These are phyloP conservation scores for Apophysomyces variabilis DNA, from an alignment of 371 early-diverging fungal species.

Conservation along the genomic window DNA sequence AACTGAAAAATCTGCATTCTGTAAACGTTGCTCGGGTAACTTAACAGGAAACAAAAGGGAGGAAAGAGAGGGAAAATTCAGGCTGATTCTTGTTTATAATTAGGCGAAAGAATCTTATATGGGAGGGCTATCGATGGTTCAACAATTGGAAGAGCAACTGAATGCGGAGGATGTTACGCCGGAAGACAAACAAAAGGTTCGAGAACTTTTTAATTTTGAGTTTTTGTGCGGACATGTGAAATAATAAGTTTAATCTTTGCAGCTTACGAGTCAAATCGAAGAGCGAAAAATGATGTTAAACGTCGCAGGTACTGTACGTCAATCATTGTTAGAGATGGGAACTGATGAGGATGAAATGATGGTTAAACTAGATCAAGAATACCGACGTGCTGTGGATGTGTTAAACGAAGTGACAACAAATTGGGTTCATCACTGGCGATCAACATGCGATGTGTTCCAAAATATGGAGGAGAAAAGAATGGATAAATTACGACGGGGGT, in stretches of 20 bases:
- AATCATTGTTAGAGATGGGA: not conserved
- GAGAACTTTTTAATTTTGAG: not conserved
- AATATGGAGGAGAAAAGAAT: conserved; percentile 50
- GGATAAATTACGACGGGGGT: conserved; percentile 37
- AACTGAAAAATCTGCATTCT: conserved; percentile 43
- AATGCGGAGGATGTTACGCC: not conserved
- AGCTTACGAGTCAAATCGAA: conserved; percentile 17
- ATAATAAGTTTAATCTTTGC: not conserved
- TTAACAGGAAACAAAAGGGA: not conserved
- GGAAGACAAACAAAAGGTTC: not conserved
- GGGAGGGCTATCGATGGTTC: conserved; percentile 22
- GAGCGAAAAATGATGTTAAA: conserved; percentile 23
- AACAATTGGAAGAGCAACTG: conserved; percentile 18
- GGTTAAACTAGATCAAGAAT: conserved; percentile 42
- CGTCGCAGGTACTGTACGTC: conserved; percentile 19
- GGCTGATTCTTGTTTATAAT: no score
- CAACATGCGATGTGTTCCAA: conserved; percentile 41
- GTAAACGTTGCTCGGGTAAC: conserved; percentile 46
- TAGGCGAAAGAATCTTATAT: conserved; percentile 36
- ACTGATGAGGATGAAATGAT: not conserved
- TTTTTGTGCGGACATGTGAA: not conserved
- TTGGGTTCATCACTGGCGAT: conserved; percentile 41
- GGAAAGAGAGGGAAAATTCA: no score
- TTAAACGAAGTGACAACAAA: conserved; percentile 33
- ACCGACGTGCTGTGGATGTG: conserved; percentile 37